Evolutionary conservation across 2,329 filamentous ascomycete species (phyloP), one percentile per base, ranked within the genome.

Genomic region (Beauveria brongniartii): DNA sequence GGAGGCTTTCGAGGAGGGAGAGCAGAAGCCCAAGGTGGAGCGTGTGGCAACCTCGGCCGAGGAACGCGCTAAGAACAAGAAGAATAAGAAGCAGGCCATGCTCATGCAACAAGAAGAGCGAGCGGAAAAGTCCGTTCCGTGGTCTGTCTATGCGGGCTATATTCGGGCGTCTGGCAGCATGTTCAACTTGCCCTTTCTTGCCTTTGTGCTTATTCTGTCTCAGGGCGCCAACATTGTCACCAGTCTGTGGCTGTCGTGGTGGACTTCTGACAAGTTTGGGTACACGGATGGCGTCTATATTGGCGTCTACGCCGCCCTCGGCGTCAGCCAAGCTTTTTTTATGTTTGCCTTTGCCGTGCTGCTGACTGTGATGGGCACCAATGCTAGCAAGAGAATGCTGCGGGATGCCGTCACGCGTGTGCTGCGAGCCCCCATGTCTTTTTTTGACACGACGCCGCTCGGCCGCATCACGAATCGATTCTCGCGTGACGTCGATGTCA

Each of bases 381-480:
- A 82, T 22, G 84, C 92, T 5, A 94, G 90, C 70, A 93, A 89
- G 72, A 80, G 81, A 44, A 91, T 97, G 84, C 82, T 97, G 55
- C 84, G 88, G 34, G 80, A 85, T 41, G 93, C 94, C 7, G 90
- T 97, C 68, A 85, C 81, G 9, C 82, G 90, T 18, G 91, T 94
- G 1, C 75, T 88, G n/a, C 79, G 85, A 28, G 85, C 85, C 3
- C 85, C 85, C n/a, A 87, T 88, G 91, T 89, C 90, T 5, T 97
- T 97, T 77, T 97, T 97, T 75, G 94, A 99, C 69, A 97, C 94
- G 0, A 97, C 94, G 0, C 94, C 94, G 0, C 82, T 97, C 1
- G 94, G 94, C 22, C 88, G 93, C 43, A 97, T 97, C 72, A 96
- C 92, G 24, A 97, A 97, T 72, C 90, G 94, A 18, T 97, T 97